A percentile compares a stretch with the other conserved stretches of the same genome.
These are phyloP conservation scores for Diaporthe sp. DNA, from an alignment of 2,329 filamentous ascomycete genomes.

Conservation along the genomic window DNA sequence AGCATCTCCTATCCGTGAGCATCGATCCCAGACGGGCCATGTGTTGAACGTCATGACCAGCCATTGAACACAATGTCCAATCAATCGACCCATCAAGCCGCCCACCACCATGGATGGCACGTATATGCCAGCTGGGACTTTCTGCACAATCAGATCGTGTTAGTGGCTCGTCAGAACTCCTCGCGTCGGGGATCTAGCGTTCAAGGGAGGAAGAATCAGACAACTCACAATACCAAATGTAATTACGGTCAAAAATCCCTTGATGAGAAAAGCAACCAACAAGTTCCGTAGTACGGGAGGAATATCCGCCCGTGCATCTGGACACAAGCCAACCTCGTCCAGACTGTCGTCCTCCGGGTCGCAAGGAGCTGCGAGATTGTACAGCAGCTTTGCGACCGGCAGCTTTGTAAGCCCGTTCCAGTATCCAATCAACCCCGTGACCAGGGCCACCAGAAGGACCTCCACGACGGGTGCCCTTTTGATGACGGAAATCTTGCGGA, in stretches of 20 bases:
- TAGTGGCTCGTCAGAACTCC: not conserved
- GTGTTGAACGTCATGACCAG: constrained; percentile 79
- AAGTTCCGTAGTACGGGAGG: constrained; percentile 78
- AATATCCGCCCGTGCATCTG: constrained; percentile 78
- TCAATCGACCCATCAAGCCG: constrained; percentile 86
- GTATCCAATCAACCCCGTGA: constrained; percentile 88
- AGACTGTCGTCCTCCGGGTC: constrained; percentile 72
- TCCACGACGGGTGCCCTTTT: constrained; percentile 88
- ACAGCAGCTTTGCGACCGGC: constrained; percentile 88
- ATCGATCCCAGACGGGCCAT: constrained; percentile 79
- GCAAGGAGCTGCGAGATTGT: constrained; percentile 91
- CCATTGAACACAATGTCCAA: constrained; percentile 88
- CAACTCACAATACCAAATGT: constrained; percentile 85
- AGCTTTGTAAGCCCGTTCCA: constrained; percentile 94
- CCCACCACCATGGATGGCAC: constrained; percentile 99
- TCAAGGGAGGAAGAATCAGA: too few species aligned
- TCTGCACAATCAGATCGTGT: constrained; percentile 54
- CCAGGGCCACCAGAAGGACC: constrained; percentile 85
- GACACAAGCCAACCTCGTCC: constrained; percentile 81
- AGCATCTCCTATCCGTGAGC: constrained; percentile 75
- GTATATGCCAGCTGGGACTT: constrained; percentile 96
- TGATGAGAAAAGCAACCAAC: constrained; percentile 85
- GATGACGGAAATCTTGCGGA: constrained; percentile 82
- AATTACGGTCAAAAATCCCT: constrained; percentile 86
- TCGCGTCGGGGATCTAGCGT: not conserved